phyloP scores from a whole-genome alignment of 2,329 filamentous ascomycete species.

The Drechslera avenae region DNA sequence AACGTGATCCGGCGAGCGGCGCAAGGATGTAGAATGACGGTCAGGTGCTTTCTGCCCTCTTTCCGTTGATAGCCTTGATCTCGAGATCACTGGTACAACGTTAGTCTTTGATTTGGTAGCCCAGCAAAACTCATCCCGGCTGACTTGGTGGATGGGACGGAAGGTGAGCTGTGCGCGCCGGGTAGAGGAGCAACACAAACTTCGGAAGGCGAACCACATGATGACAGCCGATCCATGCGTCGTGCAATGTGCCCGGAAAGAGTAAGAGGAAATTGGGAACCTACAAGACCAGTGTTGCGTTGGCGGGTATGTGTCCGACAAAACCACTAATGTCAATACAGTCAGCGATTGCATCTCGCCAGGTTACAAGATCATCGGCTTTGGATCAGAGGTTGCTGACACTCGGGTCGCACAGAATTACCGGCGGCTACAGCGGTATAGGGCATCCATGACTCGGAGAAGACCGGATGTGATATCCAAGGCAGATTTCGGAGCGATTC shows the following conservation, averaged over 20 bases:
- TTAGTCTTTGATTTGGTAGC: slow-evolving; percentile 17
- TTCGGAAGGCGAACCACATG: neutral
- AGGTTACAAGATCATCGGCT: slow-evolving; percentile 16
- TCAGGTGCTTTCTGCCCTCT: slow-evolving; percentile 44
- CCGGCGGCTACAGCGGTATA: slow-evolving; percentile 7
- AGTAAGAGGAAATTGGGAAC: slow-evolving; percentile 46
- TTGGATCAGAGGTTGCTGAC: slow-evolving; percentile 1
- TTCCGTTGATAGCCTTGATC: slow-evolving; percentile 67
- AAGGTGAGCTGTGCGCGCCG: slow-evolving; percentile 14
- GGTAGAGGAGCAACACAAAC: slow-evolving; percentile 4
- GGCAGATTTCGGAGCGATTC: neutral
- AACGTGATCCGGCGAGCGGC: slow-evolving; percentile 1
- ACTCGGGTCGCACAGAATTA: slow-evolving; percentile 1
- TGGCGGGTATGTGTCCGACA: slow-evolving; percentile 74
- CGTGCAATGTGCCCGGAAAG: slow-evolving; percentile 6
- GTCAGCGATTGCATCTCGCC: slow-evolving; percentile 27
- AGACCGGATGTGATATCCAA: neutral
- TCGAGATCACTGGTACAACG: slow-evolving; percentile 64
- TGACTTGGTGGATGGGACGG: slow-evolving; percentile 4
- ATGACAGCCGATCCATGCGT: neutral
- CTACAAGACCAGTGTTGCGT: slow-evolving; percentile 83
- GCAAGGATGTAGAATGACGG: neutral
- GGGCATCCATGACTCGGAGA: neutral
- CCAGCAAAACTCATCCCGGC: neutral
- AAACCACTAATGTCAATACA: slow-evolving; percentile 65